phyloP scores from a whole-genome alignment of 2,329 filamentous ascomycete species.

The Scopulariopsis brevicaulis region DNA sequence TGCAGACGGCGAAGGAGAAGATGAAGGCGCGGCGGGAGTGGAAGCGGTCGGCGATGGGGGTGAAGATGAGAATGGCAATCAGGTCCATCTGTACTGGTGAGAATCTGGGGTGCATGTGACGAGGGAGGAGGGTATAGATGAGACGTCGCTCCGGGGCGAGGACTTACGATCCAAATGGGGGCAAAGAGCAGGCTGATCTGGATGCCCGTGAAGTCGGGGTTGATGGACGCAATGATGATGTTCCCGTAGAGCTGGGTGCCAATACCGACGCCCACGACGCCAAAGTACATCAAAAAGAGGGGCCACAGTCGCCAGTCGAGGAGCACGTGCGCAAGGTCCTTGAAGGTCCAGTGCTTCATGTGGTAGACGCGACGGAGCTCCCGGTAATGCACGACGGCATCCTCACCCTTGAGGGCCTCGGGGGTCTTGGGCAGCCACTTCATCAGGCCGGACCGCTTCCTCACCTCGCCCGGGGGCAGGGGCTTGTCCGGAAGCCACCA shows the following conservation, averaged over 20 bases:
- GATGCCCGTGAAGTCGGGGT: constrained; percentile 60
- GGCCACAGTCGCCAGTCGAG: constrained; percentile 87
- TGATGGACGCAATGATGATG: constrained; percentile 73
- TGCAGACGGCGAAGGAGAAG: constrained; percentile 63
- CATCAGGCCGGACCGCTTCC: constrained; percentile 36
- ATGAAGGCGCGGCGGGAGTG: constrained; percentile 68
- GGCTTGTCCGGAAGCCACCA: constrained; percentile 91
- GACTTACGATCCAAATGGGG: constrained; percentile 77
- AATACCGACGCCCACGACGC: constrained; percentile 85
- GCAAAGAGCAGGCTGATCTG: constrained; percentile 75
- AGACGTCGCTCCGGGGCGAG: neutral
- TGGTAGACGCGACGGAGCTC: constrained; percentile 76
- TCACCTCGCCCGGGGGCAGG: constrained; percentile 54
- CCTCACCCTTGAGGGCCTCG: constrained; percentile 64
- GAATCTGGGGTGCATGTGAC: constrained; percentile 8
- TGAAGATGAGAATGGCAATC: constrained; percentile 74
- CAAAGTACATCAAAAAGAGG: constrained; percentile 83
- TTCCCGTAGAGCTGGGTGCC: constrained; percentile 82
- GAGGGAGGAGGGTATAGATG: neutral
- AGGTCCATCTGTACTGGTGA: constrained; percentile 57
- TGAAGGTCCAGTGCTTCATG: constrained; percentile 57
- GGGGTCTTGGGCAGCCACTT: constrained; percentile 57
- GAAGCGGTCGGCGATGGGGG: constrained; percentile 79
- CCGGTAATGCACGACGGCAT: constrained; percentile 72
- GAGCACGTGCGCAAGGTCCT: constrained; percentile 59